These are phyloP conservation scores for Exidia glandulosa DNA, from an alignment of 768 basidiomycete genomes.

Conservation along the genomic window DNA sequence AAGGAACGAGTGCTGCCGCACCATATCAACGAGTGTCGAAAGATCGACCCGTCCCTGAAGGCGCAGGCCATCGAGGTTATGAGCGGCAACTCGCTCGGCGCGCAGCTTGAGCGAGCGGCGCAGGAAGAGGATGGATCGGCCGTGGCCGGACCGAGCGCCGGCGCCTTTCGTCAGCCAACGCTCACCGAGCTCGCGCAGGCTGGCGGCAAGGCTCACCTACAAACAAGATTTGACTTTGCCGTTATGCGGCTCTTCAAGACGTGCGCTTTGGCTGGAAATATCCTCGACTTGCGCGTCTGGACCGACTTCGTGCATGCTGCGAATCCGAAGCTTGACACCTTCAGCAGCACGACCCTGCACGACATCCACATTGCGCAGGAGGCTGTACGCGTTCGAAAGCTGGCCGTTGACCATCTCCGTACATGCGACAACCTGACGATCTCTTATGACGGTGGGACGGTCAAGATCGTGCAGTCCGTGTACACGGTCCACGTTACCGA, in stretches of 20 bases:
- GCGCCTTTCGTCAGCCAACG: not conserved
- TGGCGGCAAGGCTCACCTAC: not conserved
- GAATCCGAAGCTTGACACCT: slow-evolving; percentile 1
- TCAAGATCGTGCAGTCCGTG: slow-evolving; percentile 14
- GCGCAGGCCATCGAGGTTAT: not conserved
- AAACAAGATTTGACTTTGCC: not conserved
- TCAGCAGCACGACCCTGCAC: slow-evolving; percentile 5
- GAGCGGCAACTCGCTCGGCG: not conserved
- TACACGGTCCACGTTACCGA: slow-evolving; percentile 24
- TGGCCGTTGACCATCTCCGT: slow-evolving; percentile 2
- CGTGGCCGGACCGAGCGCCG: not conserved
- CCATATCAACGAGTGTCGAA: not conserved
- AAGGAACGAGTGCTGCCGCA: not conserved
- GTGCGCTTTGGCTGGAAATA: not conserved
- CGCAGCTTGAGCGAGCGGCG: not conserved
- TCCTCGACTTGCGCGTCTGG: slow-evolving; percentile 5
- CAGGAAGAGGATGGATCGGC: not conserved
- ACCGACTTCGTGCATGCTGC: slow-evolving; percentile 1
- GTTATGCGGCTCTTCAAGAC: not conserved
- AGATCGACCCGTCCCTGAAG: not conserved
- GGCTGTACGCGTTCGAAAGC: slow-evolving; percentile 7
- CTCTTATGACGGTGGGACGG: slow-evolving; percentile 21
- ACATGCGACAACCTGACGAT: slow-evolving; percentile 10
- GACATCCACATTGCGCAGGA: slow-evolving; percentile 10
- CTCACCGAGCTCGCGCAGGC: not conserved